These are phyloP conservation scores for Mycena epipterygia DNA, from an alignment of 768 basidiomycete genomes.

Conservation along the genomic window DNA sequence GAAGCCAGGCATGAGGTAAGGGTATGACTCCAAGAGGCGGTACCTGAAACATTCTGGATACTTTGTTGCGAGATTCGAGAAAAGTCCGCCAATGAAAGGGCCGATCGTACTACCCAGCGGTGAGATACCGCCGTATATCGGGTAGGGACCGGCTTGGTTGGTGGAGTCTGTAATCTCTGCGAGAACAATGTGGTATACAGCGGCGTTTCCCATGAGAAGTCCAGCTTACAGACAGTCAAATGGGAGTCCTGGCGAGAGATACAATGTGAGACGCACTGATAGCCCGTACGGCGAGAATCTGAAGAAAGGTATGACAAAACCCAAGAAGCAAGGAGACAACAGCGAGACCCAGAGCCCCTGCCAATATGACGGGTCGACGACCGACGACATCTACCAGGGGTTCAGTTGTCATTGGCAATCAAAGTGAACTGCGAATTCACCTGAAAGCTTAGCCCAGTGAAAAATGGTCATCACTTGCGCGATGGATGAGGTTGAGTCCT, in stretches of 20 bases:
- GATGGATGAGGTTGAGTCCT: slow-evolving; percentile 75
- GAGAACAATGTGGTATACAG: slow-evolving; percentile 74
- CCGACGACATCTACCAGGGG: neutral
- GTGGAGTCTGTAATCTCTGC: slow-evolving; percentile 76
- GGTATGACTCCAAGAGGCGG: slow-evolving; percentile 61
- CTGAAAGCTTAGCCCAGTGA: slow-evolving; percentile 58
- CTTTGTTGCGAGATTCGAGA: slow-evolving; percentile 68
- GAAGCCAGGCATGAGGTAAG: slow-evolving; percentile 75
- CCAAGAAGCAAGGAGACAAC: slow-evolving; percentile 2
- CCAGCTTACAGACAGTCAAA: slow-evolving; percentile 58
- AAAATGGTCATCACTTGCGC: slow-evolving; percentile 71
- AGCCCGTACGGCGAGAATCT: neutral
- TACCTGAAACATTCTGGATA: slow-evolving; percentile 60
- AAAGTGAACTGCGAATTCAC: neutral
- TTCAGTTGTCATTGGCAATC: neutral
- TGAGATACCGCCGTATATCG: slow-evolving; percentile 70
- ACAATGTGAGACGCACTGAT: neutral
- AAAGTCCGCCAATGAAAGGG: slow-evolving; percentile 72
- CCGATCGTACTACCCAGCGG: slow-evolving; percentile 28
- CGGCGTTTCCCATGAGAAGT: slow-evolving; percentile 70
- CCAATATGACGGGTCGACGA: neutral
- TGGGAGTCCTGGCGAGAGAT: neutral
- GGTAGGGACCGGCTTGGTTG: slow-evolving; percentile 71
- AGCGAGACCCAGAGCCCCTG: neutral
- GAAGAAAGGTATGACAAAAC: neutral